These are phyloP conservation scores for Calonectria leucothoes DNA, from an alignment of 2,329 filamentous ascomycete genomes.

Conservation along the genomic window DNA sequence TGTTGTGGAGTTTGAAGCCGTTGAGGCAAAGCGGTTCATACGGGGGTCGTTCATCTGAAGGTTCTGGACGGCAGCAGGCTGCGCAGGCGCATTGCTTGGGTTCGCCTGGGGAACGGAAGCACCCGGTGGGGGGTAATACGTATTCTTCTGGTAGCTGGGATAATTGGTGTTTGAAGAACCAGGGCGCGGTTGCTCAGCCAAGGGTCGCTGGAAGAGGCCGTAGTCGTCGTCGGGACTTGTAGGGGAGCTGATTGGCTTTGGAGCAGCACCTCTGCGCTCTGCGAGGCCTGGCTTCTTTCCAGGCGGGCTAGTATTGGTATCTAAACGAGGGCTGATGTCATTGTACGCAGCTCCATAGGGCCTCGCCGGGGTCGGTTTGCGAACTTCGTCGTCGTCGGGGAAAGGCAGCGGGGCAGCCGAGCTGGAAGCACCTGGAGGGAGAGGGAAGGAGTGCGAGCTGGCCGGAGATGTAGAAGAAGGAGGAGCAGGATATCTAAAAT, in stretches of 20 bases:
- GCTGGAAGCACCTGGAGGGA: slow-evolving; percentile 77
- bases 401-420: slow-evolving; percentile 77
- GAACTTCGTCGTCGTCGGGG: slow-evolving; percentile 74
- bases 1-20: slow-evolving; percentile 93
- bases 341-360: slow-evolving; percentile 59
- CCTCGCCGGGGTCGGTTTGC: slow-evolving; percentile 58
- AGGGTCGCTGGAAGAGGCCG: slow-evolving; percentile 79
- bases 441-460: slow-evolving; percentile 69
- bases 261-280: slow-evolving; percentile 83
- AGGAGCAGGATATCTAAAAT: slow-evolving; percentile 64
- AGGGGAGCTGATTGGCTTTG: slow-evolving; percentile 86
- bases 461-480: slow-evolving; percentile 54
- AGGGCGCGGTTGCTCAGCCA: slow-evolving; percentile 56
- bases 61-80: slow-evolving; percentile 36
- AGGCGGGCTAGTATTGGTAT: slow-evolving; percentile 63
- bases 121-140: slow-evolving; percentile 71
- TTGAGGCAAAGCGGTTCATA: slow-evolving; percentile 77
- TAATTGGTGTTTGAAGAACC: slow-evolving; percentile 56
- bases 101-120: slow-evolving; percentile 45
- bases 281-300: slow-evolving; percentile 76
- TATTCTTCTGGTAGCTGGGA: slow-evolving; percentile 67
- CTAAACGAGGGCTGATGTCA: slow-evolving; percentile 66
- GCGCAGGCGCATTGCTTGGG: slow-evolving; percentile 45
- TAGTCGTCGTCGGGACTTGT: slow-evolving; percentile 81
- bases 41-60: slow-evolving; percentile 55